Conservation (phyloP, 2,329 filamentous ascomycete genomes). For the Trichoderma hamatum region DNA sequence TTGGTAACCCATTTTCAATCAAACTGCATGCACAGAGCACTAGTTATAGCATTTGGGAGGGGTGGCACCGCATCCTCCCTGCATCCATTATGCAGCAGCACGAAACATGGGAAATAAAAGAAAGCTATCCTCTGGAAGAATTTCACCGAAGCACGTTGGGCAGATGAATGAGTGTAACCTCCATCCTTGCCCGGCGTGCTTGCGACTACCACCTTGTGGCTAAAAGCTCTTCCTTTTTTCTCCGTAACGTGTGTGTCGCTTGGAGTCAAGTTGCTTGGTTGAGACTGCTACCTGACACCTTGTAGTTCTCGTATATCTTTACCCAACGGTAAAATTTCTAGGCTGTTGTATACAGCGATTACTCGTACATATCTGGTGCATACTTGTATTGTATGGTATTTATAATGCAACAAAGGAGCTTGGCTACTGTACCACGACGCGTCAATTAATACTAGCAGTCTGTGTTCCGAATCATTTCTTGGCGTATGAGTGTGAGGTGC, state of each 20-base stretch:
- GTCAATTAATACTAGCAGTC: background rate
- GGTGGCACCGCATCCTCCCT: background rate
- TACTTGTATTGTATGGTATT: background rate
- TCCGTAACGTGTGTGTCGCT: slow-evolving; percentile 20
- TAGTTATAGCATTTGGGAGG: background rate
- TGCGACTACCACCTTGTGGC: slow-evolving; percentile 9
- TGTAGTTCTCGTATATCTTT: background rate
- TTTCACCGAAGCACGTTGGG: slow-evolving; percentile 19
- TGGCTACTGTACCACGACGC: background rate
- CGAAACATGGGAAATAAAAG: background rate
- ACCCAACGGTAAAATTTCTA: background rate
- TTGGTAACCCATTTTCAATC: background rate
- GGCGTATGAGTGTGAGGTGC: background rate
- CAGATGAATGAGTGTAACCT: slow-evolving; percentile 11
- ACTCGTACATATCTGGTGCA: background rate
- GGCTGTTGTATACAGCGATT: background rate
- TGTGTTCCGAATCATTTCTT: background rate
- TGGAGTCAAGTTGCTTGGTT: background rate
- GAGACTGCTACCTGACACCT: background rate
- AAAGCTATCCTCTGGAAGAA: background rate
- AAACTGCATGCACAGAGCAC: background rate
- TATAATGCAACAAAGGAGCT: background rate
- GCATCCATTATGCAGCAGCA: slow-evolving; percentile 1
- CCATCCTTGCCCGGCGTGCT: background rate
- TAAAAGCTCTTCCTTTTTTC: background rate